Evolutionary conservation across 257 asterid genomes (phyloP).

Genomic region (Solanum etuberosum): DNA sequence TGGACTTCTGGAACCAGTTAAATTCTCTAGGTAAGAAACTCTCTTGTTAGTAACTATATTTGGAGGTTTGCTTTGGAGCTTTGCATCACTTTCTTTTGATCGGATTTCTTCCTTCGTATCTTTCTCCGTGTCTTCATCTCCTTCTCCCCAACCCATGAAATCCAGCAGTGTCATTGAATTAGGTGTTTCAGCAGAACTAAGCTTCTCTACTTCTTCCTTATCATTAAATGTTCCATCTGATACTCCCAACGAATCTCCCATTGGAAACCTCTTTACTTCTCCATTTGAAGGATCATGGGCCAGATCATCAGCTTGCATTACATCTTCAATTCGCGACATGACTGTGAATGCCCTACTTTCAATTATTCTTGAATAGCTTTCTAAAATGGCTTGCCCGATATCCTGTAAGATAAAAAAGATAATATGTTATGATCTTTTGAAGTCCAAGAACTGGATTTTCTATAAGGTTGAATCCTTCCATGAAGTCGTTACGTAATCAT

Average conservation of each 20-base stretch:
- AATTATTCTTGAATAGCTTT: constrained; percentile 82
- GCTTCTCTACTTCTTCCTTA: constrained; percentile 29
- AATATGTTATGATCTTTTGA: not conserved
- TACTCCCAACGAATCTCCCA: constrained; percentile 6
- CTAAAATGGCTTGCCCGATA: constrained; percentile 82
- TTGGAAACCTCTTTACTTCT: constrained; percentile 25
- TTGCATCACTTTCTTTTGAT: constrained; percentile 4
- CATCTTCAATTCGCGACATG: constrained; percentile 72
- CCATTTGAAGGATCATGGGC: constrained; percentile 31
- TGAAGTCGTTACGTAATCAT: not conserved
- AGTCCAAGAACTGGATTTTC: not conserved
- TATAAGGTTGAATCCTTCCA: not conserved
- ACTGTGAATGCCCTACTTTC: constrained; percentile 77
- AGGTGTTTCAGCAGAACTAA: constrained; percentile 20
- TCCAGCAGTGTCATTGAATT: constrained; percentile 35
- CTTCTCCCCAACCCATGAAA: constrained; percentile 41
- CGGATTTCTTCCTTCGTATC: constrained; percentile 10
- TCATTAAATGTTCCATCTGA: constrained; percentile 4
- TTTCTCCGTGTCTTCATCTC: constrained; percentile 17
- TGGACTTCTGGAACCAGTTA: constrained; percentile 77
- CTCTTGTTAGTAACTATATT: constrained; percentile 32
- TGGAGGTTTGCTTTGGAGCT: constrained; percentile 23
- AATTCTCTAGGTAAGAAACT: constrained; percentile 38
- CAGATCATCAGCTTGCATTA: constrained; percentile 48
- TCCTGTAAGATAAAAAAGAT: constrained; percentile 34